Evolutionary conservation across 441 rosid species (phyloP), one percentile per base, ranked within the genome.

Genomic region (Raphanus hybrid): DNA sequence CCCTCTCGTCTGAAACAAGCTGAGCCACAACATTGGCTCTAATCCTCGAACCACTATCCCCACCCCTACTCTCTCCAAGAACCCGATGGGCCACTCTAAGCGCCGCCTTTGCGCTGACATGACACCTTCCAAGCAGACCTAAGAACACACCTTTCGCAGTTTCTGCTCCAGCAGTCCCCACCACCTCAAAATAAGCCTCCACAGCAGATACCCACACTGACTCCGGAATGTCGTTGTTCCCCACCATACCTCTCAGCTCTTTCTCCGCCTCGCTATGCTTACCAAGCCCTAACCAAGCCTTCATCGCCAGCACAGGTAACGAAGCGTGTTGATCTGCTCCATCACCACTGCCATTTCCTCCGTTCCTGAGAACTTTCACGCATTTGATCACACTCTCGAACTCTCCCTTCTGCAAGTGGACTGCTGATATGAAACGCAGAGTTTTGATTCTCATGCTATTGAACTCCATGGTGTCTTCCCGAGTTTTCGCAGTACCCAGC

Each of bases 161-260:
- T 90, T 93, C 98, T 9, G 94, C 87, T 55, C 98, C 99, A 5
- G 98, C 92, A 15, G 90, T 86, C 18, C 98, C 99, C 4, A 85
- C 90, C 8, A 92, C 90, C 80, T 89, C 91, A 75, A 95, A 95
- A 69, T 91, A 91, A 10, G 93, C 85, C 84, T 95, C 99, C 71
- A 95, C 91, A 1, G 98, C 98, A 35, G 97, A 91, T 15, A 93
- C 90, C 99, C 99, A 95, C 75, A 95, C 92, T 0, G 89, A 80
- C 83, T 93, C 99, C 1, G 99, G 99, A 82, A 95, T 84, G 32
- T 88, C 97, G 75, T 91, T 90, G 70, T 85, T 87, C 12, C 80
- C 84, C 26, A 89, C 95, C 99, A 95, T 88, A 59, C 90, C 86
- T 82, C 88, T 90, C 77, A 95, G 86, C 86, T 95, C 99, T 82